Evolutionary conservation across 2,329 filamentous ascomycete species (phyloP), one percentile per base, ranked within the genome.

Genomic region (Paraphaeosphaeria sporulosa): DNA sequence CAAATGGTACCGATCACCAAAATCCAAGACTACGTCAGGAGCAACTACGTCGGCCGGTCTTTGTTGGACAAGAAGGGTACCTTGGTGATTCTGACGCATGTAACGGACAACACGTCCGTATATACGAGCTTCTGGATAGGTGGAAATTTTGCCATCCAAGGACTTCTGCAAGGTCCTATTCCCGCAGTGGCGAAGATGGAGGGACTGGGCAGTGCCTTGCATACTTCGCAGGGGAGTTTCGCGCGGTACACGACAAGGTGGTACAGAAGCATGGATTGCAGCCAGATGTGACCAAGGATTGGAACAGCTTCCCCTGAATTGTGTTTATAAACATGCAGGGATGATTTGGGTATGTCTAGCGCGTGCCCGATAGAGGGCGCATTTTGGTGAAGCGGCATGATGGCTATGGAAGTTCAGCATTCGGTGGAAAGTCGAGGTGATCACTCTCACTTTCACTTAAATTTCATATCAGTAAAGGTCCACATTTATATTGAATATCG

Each of bases 241-340:
- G 38, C 17, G 38, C 38, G 38, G 38, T 40, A n/a, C 19, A 40
- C 38, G 38, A 40, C 4, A 40, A 40, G 5, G 17, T 40, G 15
- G 17, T 40, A 17, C 17, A 40, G 38, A 3, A 40, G 15, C 38
- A 40, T n/a, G 15, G 15, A 15, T 17, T 19, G 38, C 15, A 40
- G 17, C 38, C 38, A n/a, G 38, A 40, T 6, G 38, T 40, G 38
- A 40, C 3, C 17, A 40, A 40, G 17, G 4, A 40, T 40, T 40
- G 38, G 38, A n/a, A 2, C n/a, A 17, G 15, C 15, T 40, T 19
- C 17, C 4, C 15, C 7, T 40, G 38, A n/a, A 19, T 40, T n/a
- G 1, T 40, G 17, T 7, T n/a, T 0, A 1, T 4, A 9, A 3
- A 2, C 9, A 4, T 40, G 38, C 17, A 1, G n/a, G 15, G 6